A percentile compares a stretch with the other conserved stretches of the same genome.
phyloP scores from a whole-genome alignment of 2,329 filamentous ascomycete genomes.

The Fusarium drepaniforme region DNA sequence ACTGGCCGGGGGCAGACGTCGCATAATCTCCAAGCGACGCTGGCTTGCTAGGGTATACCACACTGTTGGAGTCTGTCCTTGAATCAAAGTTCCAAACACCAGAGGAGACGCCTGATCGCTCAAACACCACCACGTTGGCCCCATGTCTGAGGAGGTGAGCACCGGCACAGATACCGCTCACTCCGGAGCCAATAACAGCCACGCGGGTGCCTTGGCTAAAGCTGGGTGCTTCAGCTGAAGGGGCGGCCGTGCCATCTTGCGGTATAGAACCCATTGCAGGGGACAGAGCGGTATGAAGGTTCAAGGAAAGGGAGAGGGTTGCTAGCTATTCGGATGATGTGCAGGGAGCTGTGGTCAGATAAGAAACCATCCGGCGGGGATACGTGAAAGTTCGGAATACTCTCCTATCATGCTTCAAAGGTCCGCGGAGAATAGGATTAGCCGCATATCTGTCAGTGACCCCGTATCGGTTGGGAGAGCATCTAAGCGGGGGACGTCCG shows the following conservation, averaged over 20 bases:
- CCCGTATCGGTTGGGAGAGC: background rate
- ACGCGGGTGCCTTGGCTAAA: constrained; percentile 40
- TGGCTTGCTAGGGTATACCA: constrained; percentile 49
- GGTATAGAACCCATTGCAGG: constrained; percentile 1
- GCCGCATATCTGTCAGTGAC: background rate
- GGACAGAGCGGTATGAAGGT: background rate
- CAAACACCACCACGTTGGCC: constrained; percentile 52
- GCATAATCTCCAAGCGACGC: constrained; percentile 45
- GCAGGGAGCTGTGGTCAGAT: background rate
- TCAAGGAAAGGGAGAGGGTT: background rate
- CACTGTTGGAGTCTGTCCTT: constrained; percentile 44
- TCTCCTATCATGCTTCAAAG: background rate
- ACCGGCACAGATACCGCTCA: constrained; percentile 53
- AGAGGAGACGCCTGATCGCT: constrained; percentile 48
- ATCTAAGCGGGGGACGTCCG: background rate
- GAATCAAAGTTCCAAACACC: constrained; percentile 55
- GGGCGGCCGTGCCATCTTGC: background rate
- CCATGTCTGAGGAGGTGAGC: constrained; percentile 52
- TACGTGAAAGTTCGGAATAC: background rate
- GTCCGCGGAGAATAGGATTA: background rate
- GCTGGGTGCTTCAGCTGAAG: background rate
- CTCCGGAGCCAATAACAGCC: constrained; percentile 54
- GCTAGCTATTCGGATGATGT: background rate
- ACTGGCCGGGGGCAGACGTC: constrained; percentile 22
- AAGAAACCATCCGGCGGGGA: background rate